Evolutionary conservation across 2,329 filamentous ascomycete species (phyloP).

Genomic region (Ophiostoma fasciatum): DNA sequence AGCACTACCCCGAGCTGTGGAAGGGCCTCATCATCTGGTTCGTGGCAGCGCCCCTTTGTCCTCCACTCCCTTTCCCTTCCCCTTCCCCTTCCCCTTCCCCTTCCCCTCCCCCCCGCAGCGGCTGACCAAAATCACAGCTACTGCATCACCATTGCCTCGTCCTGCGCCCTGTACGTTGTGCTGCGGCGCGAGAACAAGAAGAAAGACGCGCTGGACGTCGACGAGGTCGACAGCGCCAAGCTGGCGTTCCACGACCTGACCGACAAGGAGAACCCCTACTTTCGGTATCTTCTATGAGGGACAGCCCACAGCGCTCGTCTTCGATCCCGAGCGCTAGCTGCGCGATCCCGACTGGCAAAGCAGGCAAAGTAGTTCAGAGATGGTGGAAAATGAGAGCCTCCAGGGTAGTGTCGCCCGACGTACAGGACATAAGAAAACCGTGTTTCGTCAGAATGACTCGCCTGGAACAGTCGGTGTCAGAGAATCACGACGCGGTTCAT

Average conservation of each 20-base stretch:
- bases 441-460: too few species aligned
- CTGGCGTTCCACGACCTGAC: conserved; percentile 54
- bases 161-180: conserved; percentile 41
- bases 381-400: too few species aligned
- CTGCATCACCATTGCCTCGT: conserved; percentile 48
- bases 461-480: too few species aligned
- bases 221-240: conserved; percentile 48
- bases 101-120: not conserved
- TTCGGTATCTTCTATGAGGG: conserved; percentile 43
- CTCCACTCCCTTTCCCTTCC: too few species aligned
- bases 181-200: conserved; percentile 43
- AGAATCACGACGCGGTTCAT: too few species aligned
- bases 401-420: too few species aligned
- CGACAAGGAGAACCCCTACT: conserved; percentile 53
- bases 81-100: not conserved
- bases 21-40: conserved; percentile 48
- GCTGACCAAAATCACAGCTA: conserved; percentile 31
- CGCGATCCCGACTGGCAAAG: too few species aligned
- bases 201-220: conserved; percentile 30
- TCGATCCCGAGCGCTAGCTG: too few species aligned
- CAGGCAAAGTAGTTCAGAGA: too few species aligned
- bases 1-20: conserved; percentile 61
- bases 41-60: too few species aligned
- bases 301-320: too few species aligned
- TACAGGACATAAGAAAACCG: too few species aligned